Evolutionary conservation across 192 early-diverging fungal genomes (phyloP).

Genomic region (Rhizophagus sp.): DNA sequence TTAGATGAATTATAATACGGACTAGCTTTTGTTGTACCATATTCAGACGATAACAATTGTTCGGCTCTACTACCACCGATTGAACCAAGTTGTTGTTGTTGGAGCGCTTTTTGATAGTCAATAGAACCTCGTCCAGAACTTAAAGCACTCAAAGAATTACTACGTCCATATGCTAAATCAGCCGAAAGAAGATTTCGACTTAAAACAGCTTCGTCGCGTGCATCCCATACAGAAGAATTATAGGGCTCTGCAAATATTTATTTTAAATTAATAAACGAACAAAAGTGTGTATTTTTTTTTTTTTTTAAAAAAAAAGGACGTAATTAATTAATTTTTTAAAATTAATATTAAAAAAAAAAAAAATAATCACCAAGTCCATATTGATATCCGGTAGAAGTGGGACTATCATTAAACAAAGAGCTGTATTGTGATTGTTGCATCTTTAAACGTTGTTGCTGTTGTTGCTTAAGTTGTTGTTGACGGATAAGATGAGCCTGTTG

Average conservation of each 20-base stretch:
- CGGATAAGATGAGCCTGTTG: conserved; percentile 45
- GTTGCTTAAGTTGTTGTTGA: conserved; percentile 44
- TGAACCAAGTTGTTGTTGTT: conserved; percentile 41
- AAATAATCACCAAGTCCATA: conserved; percentile 22
- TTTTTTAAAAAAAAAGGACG: neutral
- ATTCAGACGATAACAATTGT: conserved; percentile 34
- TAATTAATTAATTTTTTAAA: neutral
- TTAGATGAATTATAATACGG: conserved; percentile 29
- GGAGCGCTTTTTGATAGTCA: conserved; percentile 47
- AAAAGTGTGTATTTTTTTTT: too few relatives aligned
- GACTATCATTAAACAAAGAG: conserved; percentile 22
- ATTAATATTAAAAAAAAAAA: conserved; percentile 1
- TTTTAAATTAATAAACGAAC: too few relatives aligned
- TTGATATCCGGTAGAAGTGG: conserved; percentile 20
- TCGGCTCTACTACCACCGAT: conserved; percentile 29
- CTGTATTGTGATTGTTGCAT: conserved; percentile 49
- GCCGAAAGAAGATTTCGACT: conserved; percentile 26
- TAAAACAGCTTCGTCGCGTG: conserved; percentile 25
- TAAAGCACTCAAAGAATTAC: conserved; percentile 20
- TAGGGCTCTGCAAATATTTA: conserved; percentile 6
- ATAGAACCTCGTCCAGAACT: conserved; percentile 28
- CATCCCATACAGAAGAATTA: conserved; percentile 31
- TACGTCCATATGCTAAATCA: conserved; percentile 29
- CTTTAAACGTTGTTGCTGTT: conserved; percentile 51
- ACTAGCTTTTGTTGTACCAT: conserved; percentile 26